Evolutionary conservation across 495 filamentous ascomycete species (phyloP).

Genomic region (Tuber umbilicatum): DNA sequence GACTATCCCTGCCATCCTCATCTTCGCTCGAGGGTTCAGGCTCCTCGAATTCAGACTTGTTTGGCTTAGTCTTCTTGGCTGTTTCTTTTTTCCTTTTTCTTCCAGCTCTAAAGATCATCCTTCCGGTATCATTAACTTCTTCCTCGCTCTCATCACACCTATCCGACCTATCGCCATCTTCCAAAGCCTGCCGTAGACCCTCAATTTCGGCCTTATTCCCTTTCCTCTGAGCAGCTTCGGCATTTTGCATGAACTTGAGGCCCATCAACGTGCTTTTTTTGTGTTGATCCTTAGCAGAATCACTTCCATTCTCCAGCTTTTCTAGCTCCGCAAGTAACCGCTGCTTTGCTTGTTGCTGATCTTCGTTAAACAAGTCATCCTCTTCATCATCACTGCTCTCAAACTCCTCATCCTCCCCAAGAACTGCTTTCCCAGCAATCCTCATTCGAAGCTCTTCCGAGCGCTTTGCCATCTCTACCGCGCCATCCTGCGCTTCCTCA

Average conservation of each 20-base stretch:
- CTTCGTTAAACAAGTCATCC: constrained; percentile 51
- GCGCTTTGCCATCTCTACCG: constrained; percentile 72
- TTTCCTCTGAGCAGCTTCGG: constrained; percentile 66
- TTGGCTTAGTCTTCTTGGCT: constrained; percentile 11
- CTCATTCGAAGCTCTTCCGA: constrained; percentile 79
- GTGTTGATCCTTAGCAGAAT: constrained; percentile 43
- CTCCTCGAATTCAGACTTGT: constrained; percentile 32
- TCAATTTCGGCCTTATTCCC: constrained; percentile 77
- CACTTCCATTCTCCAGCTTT: constrained; percentile 45
- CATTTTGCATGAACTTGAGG: constrained; percentile 90
- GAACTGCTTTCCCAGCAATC: constrained; percentile 67
- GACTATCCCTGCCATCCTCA: constrained; percentile 49
- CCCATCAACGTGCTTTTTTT: constrained; percentile 50
- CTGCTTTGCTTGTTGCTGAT: constrained; percentile 50
- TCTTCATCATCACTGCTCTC: constrained; percentile 53
- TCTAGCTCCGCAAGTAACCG: constrained; percentile 57
- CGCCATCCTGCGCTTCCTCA: constrained; percentile 66
- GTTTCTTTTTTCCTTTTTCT: constrained; percentile 30
- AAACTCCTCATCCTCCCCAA: constrained; percentile 51
- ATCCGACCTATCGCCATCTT: constrained; percentile 38
- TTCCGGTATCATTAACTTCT: constrained; percentile 54
- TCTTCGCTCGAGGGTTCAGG: constrained; percentile 18
- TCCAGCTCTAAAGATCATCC: constrained; percentile 57
- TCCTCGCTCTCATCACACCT: constrained; percentile 51
- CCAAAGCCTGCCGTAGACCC: constrained; percentile 65